These are phyloP conservation scores for Magnusiomyces starmeri DNA, from an alignment of 1,139 yeast genomes.

Conservation along the genomic window DNA sequence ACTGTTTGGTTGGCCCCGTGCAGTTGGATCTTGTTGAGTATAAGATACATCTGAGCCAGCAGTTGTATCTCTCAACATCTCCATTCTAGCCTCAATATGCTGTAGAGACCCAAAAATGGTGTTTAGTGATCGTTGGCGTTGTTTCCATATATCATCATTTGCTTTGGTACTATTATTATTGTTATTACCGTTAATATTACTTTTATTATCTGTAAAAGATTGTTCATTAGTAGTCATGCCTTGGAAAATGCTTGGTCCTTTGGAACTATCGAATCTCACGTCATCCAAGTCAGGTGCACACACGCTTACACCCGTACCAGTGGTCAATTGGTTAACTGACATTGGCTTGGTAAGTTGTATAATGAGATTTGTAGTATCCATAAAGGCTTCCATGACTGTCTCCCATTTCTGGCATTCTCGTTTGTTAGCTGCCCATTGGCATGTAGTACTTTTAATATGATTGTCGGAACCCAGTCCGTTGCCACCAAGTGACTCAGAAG, in stretches of 20 bases:
- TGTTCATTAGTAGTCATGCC: too few species aligned
- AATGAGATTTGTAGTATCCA: constrained; percentile 9
- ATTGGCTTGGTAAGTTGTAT: constrained; percentile 8
- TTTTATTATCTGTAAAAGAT: constrained; percentile 3
- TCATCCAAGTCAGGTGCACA: not conserved
- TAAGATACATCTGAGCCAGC: constrained; percentile 2
- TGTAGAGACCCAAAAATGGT: constrained; percentile 28
- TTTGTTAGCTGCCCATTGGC: too few species aligned
- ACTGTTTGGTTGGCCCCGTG: too few species aligned
- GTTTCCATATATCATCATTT: constrained; percentile 14
- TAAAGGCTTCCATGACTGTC: constrained; percentile 8
- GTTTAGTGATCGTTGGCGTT: constrained; percentile 23
- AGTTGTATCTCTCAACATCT: constrained; percentile 27
- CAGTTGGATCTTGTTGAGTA: not conserved
- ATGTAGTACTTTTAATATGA: too few species aligned
- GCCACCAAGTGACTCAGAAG: too few species aligned
- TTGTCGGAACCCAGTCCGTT: too few species aligned
- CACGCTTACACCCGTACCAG: not conserved
- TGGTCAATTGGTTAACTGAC: not conserved
- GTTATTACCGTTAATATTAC: constrained; percentile 4
- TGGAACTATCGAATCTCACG: constrained; percentile 1
- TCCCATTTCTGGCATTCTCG: not conserved
- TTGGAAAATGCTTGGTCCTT: not conserved
- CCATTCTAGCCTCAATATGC: constrained; percentile 34
- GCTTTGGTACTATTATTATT: not conserved